Percentiles rank a stretch among this genome's conserved stretches.
phyloP scores from a whole-genome alignment of 169 alveolate species.

The Plasmodium vivax region DNA sequence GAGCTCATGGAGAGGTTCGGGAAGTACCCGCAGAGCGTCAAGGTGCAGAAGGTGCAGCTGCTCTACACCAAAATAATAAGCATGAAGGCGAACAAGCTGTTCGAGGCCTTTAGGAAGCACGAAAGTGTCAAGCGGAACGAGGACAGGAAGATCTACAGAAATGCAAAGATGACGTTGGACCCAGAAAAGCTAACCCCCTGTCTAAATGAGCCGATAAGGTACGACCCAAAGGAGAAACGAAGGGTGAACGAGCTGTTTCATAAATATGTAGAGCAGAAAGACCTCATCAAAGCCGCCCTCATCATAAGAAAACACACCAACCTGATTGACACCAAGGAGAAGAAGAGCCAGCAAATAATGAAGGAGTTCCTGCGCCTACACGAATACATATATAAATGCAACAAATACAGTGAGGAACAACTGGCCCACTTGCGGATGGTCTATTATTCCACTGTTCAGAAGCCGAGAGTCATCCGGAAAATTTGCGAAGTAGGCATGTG shows the following conservation, averaged over 20 bases:
- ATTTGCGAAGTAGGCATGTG: constrained; percentile 71
- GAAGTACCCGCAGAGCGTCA: constrained; percentile 41
- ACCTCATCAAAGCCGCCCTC: constrained; percentile 80
- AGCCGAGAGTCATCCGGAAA: constrained; percentile 78
- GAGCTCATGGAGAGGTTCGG: constrained; percentile 28
- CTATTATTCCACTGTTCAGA: constrained; percentile 83
- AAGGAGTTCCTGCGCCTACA: constrained; percentile 75
- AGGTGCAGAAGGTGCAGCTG: constrained; percentile 45
- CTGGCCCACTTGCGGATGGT: constrained; percentile 77
- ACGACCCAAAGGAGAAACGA: constrained; percentile 78
- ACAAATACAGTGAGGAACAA: constrained; percentile 75
- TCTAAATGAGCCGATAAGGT: constrained; percentile 81
- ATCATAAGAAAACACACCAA: constrained; percentile 78
- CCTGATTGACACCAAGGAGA: constrained; percentile 24
- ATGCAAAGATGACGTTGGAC: constrained; percentile 66
- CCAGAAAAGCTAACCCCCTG: constrained; percentile 82
- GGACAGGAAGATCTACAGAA: constrained; percentile 40
- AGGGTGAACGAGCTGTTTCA: constrained; percentile 77
- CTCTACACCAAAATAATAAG: constrained; percentile 51
- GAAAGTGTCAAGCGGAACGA: constrained; percentile 51
- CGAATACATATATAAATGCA: constrained; percentile 79
- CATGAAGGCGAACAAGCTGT: constrained; percentile 46
- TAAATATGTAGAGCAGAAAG: constrained; percentile 81
- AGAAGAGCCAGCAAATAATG: constrained; percentile 61
- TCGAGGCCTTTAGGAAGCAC: constrained; percentile 76